A percentile compares a stretch with the other conserved stretches of the same genome.
phyloP scores from a whole-genome alignment of 768 basidiomycete genomes.

The Lactifluus echinatus region DNA sequence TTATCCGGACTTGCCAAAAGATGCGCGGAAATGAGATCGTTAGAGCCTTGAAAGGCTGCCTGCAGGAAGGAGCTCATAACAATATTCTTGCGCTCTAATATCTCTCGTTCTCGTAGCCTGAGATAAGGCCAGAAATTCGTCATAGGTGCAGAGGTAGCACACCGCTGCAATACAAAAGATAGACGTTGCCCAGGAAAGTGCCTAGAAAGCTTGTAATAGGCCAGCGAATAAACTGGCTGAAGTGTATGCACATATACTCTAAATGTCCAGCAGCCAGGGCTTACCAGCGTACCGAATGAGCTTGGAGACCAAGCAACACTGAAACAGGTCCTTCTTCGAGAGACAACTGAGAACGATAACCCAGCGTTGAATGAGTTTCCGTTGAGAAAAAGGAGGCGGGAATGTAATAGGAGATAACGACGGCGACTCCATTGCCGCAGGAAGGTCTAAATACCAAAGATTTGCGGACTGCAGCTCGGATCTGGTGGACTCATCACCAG shows the following conservation, averaged over 20 bases:
- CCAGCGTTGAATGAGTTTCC: conserved; percentile 45
- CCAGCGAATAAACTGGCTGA: conserved; percentile 55
- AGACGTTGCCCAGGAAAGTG: conserved; percentile 46
- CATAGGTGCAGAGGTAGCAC: conserved; percentile 33
- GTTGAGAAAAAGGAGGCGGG: conserved; percentile 51
- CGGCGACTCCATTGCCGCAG: conserved; percentile 16
- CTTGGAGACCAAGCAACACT: conserved; percentile 47
- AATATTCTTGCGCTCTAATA: conserved; percentile 27
- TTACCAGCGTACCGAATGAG: conserved; percentile 57
- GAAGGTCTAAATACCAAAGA: conserved; percentile 31
- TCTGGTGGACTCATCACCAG: not conserved
- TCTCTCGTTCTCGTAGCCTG: conserved; percentile 39
- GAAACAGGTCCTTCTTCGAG: conserved; percentile 34
- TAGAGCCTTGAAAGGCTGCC: conserved; percentile 26
- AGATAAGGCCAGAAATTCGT: conserved; percentile 73
- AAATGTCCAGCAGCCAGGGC: not conserved
- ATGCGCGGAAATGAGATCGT: conserved; percentile 31
- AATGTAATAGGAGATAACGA: conserved; percentile 37
- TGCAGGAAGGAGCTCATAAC: conserved; percentile 48
- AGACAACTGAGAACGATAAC: conserved; percentile 48
- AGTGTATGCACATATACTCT: not conserved
- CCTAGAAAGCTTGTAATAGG: conserved; percentile 37
- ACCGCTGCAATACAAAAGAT: conserved; percentile 29
- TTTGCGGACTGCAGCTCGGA: not conserved
- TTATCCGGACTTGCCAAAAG: conserved; percentile 58